Evolutionary conservation across 2,329 filamentous ascomycete genomes (phyloP).

Genomic region (Shiraia bambusicola): DNA sequence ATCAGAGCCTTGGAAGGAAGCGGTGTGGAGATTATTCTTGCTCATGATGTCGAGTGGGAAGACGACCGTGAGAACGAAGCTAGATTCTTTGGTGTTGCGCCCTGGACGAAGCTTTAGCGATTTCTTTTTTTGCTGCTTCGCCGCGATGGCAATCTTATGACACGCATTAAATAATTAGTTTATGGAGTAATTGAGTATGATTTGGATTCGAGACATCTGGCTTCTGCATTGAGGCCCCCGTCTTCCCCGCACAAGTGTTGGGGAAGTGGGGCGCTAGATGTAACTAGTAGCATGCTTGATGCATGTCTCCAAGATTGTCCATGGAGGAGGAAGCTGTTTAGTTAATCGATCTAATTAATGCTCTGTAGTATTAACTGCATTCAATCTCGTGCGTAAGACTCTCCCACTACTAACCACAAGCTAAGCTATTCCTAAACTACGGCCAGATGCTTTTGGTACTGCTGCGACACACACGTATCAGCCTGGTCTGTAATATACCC

Average conservation of each 20-base stretch:
- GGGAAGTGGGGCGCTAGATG: conserved; percentile 11
- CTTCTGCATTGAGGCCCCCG: background rate
- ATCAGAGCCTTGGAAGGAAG: conserved; percentile 45
- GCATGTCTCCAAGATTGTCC: background rate
- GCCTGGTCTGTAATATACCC: conserved; percentile 51
- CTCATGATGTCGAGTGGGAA: conserved; percentile 56
- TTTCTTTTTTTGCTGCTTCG: too few relatives aligned
- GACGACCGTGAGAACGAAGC: conserved; percentile 36
- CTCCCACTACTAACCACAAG: too few relatives aligned
- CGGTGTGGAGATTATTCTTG: conserved; percentile 55
- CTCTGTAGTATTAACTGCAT: background rate
- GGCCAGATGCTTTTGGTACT: conserved; percentile 51
- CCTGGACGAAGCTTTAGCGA: background rate
- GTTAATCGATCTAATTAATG: too few relatives aligned
- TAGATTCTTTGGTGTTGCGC: conserved; percentile 29
- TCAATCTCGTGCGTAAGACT: too few relatives aligned
- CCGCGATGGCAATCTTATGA: too few relatives aligned
- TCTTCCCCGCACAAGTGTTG: conserved; percentile 11
- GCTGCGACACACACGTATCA: conserved; percentile 53
- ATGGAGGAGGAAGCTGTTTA: background rate
- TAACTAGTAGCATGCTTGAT: background rate
- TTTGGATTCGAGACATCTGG: background rate
- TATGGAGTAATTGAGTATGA: background rate
- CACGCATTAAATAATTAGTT: too few relatives aligned
- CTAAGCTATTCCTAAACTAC: too few relatives aligned